Conservation (phyloP, 225 moss, liverwort and hornwort genomes). For the Pseudoscleropodium purum region DNA sequence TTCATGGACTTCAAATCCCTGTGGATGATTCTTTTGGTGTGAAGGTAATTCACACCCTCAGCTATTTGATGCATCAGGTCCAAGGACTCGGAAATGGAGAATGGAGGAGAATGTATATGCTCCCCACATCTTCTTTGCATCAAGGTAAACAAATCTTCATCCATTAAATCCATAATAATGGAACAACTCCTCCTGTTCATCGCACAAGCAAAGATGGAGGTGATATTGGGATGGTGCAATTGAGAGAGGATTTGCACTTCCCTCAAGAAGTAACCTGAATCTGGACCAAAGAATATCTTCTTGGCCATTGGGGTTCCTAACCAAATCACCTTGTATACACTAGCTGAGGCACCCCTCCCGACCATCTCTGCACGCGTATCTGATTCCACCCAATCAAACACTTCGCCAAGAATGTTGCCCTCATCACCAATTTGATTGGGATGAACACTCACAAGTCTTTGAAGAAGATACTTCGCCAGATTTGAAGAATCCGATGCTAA, state of each 20-base stretch:
- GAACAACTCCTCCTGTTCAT: not conserved
- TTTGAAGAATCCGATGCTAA: no score
- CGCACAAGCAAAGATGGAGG: not conserved
- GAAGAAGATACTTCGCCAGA: no score
- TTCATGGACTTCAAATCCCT: not conserved
- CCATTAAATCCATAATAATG: not conserved
- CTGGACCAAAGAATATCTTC: no score
- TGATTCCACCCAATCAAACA: no score
- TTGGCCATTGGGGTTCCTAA: no score
- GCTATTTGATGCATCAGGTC: not conserved
- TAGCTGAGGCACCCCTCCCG: no score
- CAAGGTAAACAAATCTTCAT: fast-evolving
- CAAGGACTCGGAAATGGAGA: fast-evolving
- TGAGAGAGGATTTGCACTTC: not conserved
- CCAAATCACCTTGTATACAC: no score
- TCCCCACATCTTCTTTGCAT: not conserved
- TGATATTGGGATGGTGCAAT: not conserved
- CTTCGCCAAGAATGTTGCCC: no score
- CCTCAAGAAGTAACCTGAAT: fast-evolving
- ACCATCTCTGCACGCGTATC: fast-evolving
- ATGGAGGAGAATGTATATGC: not conserved
- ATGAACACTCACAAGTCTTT: no score
- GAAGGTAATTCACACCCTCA: not conserved
- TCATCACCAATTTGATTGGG: no score
- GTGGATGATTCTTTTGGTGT: not conserved